These are phyloP conservation scores for Corylus heterophylla DNA, from an alignment of 306 rosid genomes.

Conservation along the genomic window DNA sequence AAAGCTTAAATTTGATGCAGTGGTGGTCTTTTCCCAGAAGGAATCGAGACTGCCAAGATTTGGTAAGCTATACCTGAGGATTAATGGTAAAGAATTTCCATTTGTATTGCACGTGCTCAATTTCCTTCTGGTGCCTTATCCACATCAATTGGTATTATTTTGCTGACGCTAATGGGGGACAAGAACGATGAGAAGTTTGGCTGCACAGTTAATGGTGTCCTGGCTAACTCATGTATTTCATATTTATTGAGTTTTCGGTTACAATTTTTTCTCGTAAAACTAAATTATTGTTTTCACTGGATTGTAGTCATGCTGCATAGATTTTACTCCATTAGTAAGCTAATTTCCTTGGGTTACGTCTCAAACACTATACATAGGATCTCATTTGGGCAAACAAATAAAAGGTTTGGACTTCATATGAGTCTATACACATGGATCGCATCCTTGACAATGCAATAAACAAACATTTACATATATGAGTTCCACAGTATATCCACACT, in stretches of 20 bases:
- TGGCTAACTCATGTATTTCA: neutral
- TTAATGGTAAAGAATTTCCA: constrained; percentile 9
- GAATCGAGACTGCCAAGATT: constrained; percentile 92
- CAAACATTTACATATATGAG: neutral
- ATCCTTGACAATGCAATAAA: neutral
- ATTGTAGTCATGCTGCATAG: neutral
- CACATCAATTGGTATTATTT: neutral
- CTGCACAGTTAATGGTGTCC: neutral
- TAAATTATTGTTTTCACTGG: neutral
- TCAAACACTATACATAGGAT: neutral
- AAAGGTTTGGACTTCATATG: neutral
- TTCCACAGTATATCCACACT: neutral
- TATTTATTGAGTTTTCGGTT: neutral
- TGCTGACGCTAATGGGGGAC: neutral
- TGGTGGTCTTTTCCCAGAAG: constrained; percentile 98
- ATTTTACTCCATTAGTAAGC: neutral
- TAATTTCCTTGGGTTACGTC: neutral
- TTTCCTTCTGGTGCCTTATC: neutral
- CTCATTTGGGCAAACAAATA: neutral
- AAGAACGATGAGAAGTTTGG: neutral
- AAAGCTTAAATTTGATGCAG: constrained; percentile 66
- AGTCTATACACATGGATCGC: neutral
- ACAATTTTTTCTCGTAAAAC: neutral
- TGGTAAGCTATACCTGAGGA: constrained; percentile 63
- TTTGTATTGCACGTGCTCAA: constrained; percentile 13